Conservation (phyloP, 2,329 filamentous ascomycete genomes). For the Akanthomyces uredinophilus region DNA sequence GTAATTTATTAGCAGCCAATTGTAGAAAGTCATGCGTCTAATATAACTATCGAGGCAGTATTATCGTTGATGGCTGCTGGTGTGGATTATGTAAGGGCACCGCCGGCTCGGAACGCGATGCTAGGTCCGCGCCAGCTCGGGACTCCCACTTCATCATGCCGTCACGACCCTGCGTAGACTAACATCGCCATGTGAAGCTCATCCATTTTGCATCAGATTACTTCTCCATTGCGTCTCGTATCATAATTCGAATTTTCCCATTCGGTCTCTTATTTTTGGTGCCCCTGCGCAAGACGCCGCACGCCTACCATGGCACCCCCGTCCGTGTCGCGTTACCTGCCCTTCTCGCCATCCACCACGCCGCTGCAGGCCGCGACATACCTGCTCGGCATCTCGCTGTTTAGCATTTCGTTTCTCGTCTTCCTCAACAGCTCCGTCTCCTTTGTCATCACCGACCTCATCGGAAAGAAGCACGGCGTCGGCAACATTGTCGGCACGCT, state of each 20-base stretch:
- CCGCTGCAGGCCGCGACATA: constrained; percentile 64
- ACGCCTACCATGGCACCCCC: constrained; percentile 28
- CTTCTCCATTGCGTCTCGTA: neutral
- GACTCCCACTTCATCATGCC: neutral
- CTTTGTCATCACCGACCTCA: constrained; percentile 78
- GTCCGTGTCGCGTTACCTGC: constrained; percentile 42
- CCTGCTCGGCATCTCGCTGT: constrained; percentile 75
- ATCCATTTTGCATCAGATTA: neutral
- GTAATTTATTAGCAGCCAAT: too few species aligned
- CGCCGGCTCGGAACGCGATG: constrained; percentile 12
- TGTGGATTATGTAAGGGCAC: constrained; percentile 11
- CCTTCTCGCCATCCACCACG: constrained; percentile 57
- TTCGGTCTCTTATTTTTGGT: neutral
- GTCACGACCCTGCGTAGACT: neutral
- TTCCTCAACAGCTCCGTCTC: constrained; percentile 82
- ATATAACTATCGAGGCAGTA: neutral
- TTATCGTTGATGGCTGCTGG: neutral
- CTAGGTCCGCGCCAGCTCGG: constrained; percentile 13
- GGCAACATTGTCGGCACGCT: constrained; percentile 80
- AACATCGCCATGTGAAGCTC: constrained; percentile 11
- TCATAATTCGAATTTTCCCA: neutral
- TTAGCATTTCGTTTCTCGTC: constrained; percentile 84
- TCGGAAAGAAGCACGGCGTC: constrained; percentile 67
- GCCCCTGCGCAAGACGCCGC: neutral
- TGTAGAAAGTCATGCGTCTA: too few species aligned